Evolutionary conservation across 2,329 filamentous ascomycete genomes (phyloP).

Genomic region (Aschersonia sp.): DNA sequence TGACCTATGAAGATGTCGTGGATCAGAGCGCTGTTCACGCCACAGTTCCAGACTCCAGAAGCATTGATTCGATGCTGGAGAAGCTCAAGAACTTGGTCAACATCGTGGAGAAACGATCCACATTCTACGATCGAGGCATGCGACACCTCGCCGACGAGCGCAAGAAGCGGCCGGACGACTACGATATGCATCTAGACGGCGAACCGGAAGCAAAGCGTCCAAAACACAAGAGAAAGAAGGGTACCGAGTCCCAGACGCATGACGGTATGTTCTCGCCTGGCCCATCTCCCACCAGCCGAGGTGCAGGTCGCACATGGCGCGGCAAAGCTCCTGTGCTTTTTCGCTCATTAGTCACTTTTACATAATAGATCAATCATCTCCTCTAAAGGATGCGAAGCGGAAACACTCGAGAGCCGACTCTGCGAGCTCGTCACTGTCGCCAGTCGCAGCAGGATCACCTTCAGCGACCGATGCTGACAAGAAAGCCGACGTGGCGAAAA

Average conservation of each 20-base stretch:
- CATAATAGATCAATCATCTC: conserved; percentile 38
- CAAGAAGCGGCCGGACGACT: conserved; percentile 46
- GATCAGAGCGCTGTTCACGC: conserved; percentile 44
- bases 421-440: conserved; percentile 45
- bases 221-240: conserved; percentile 72
- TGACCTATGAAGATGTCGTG: conserved; percentile 56
- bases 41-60: conserved; percentile 47
- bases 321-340: no score
- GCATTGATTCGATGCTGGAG: conserved; percentile 47
- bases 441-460: conserved; percentile 34
- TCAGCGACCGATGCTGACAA: conserved; percentile 45
- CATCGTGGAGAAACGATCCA: conserved; percentile 51
- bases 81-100: conserved; percentile 50
- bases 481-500: conserved; percentile 26
- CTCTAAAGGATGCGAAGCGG: conserved; percentile 35
- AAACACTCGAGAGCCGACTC: conserved; percentile 40
- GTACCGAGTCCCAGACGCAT: conserved; percentile 37
- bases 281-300: neutral
- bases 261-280: conserved; percentile 1
- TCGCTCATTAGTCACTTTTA: neutral
- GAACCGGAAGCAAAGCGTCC: conserved; percentile 39
- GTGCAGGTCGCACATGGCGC: no score
- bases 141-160: conserved; percentile 51
- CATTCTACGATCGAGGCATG: conserved; percentile 60
- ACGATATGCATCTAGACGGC: conserved; percentile 30